Percentiles rank a stretch among this genome's conserved stretches.
Conservation (phyloP, 768 basidiomycete genomes). For the Roridomyces roridus region DNA sequence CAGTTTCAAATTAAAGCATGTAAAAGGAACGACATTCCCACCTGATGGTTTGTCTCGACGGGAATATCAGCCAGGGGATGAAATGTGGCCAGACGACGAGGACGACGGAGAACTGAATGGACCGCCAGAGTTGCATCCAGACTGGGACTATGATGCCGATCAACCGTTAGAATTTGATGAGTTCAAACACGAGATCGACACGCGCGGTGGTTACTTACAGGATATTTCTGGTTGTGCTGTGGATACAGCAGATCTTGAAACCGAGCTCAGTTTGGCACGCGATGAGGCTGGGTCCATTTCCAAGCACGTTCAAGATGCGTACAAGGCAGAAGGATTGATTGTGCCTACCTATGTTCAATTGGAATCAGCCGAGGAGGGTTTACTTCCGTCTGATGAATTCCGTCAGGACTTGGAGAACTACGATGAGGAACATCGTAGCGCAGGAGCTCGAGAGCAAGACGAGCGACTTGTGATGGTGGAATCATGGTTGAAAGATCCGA, state of each 20-base stretch:
- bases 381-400: constrained; percentile 1
- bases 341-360: constrained; percentile 10
- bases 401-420: constrained; percentile 1
- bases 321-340: not conserved
- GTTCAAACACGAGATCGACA: constrained; percentile 13
- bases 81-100: constrained; percentile 5
- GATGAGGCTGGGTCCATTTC: not conserved
- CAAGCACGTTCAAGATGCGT: not conserved
- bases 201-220: constrained; percentile 8
- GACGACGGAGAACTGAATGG: constrained; percentile 6
- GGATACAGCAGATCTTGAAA: not conserved
- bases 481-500: constrained; percentile 5
- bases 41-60: constrained; percentile 40
- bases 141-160: constrained; percentile 14
- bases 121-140: constrained; percentile 2
- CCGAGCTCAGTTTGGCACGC: not conserved
- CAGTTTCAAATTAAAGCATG: constrained; percentile 39
- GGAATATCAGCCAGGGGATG: constrained; percentile 23
- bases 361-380: not conserved
- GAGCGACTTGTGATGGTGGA: not conserved
- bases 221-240: not conserved
- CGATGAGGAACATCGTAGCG: constrained; percentile 7
- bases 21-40: constrained; percentile 30
- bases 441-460: constrained; percentile 1
- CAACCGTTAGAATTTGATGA: constrained; percentile 17